These are phyloP conservation scores for Chaetothyriales sp. DNA, from an alignment of 2,329 filamentous ascomycete species.

Conservation along the genomic window DNA sequence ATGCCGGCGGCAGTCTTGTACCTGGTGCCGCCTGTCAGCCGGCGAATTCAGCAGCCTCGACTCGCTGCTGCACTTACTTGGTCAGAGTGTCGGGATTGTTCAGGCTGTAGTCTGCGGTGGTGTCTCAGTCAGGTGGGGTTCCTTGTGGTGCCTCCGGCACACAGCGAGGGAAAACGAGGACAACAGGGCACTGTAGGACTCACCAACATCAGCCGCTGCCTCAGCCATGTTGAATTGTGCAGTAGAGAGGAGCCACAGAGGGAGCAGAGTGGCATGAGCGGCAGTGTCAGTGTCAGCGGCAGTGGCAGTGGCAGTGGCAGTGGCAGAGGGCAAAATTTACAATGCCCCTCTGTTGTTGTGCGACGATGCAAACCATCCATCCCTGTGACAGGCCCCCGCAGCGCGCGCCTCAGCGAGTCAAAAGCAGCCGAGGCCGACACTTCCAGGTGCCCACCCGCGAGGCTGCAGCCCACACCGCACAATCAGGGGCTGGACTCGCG, in stretches of 20 bases:
- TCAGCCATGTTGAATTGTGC: conserved; percentile 7
- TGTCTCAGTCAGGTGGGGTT: neutral
- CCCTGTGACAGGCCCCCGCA: no score
- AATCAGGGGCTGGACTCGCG: no score
- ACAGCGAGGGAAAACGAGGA: neutral
- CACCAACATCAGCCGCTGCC: conserved; percentile 6
- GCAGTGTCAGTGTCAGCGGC: neutral
- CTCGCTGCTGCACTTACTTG: conserved; percentile 36
- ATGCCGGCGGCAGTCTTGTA: conserved; percentile 96
- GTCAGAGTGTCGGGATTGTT: conserved; percentile 89
- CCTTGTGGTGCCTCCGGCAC: neutral
- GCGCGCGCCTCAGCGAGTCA: neutral
- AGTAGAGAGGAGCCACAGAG: neutral
- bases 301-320: neutral
- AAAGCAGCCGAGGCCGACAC: neutral
- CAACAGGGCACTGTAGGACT: neutral
- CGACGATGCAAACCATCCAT: no score
- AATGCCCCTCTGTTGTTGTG: neutral
- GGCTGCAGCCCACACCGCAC: neutral
- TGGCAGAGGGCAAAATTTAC: neutral
- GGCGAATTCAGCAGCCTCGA: neutral
- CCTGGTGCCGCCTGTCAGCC: conserved; percentile 18
- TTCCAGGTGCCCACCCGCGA: neutral
- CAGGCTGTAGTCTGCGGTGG: conserved; percentile 61
- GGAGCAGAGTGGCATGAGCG: neutral